Evolutionary conservation across 2,329 filamentous ascomycete genomes (phyloP).

Genomic region (Emericellopsis atlantica): DNA sequence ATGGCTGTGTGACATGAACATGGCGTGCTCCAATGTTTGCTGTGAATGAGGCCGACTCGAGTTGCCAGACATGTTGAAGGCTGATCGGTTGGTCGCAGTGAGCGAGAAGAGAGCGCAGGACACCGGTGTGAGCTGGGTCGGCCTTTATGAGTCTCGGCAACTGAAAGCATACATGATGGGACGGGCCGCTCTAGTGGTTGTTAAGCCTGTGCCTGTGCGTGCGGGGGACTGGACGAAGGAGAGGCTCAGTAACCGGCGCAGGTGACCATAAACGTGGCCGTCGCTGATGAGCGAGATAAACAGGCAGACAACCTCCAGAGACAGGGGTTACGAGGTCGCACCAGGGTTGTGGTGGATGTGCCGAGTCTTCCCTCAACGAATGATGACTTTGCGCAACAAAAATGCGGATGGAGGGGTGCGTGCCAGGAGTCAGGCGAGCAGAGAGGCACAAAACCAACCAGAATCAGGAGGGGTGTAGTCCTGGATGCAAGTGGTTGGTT

Average conservation of each 20-base stretch:
- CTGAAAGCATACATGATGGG: conserved; percentile 20
- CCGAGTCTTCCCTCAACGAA: neutral
- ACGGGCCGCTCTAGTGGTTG: conserved; percentile 13
- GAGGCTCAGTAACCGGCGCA: conserved; percentile 6
- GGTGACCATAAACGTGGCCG: conserved; percentile 1
- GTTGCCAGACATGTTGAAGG: conserved; percentile 10
- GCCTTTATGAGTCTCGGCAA: conserved; percentile 22
- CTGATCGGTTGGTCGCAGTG: conserved; percentile 8
- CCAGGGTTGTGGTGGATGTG: neutral
- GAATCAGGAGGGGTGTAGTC: conserved; percentile 1
- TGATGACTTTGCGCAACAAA: neutral
- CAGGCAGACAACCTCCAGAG: neutral
- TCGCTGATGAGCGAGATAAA: neutral
- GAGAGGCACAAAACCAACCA: neutral
- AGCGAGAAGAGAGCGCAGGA: conserved; percentile 5
- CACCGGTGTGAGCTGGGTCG: conserved; percentile 18
- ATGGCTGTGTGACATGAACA: conserved; percentile 27
- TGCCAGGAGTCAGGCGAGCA: neutral
- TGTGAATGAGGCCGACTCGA: conserved; percentile 9
- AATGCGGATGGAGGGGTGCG: neutral
- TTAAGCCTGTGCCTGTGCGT: neutral
- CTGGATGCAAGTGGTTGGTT: neutral
- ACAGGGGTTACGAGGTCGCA: neutral
- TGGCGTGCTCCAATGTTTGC: conserved; percentile 18
- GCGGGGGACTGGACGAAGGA: conserved; percentile 6